phyloP scores from a whole-genome alignment of 2,329 filamentous ascomycete genomes.

The Coleophoma eucalyptorum region DNA sequence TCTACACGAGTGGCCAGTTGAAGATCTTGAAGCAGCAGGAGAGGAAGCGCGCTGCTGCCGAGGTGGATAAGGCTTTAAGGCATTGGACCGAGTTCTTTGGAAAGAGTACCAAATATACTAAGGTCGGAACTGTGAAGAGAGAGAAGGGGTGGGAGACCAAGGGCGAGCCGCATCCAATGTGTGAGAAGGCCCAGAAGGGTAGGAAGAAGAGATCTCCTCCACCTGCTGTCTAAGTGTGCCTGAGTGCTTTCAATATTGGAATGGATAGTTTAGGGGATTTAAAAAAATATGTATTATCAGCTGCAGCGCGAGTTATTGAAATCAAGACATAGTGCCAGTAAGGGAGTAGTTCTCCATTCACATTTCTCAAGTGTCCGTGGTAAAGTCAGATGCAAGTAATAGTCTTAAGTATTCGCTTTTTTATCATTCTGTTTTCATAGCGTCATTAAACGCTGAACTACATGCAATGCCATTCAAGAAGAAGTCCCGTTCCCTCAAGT shows the following conservation, averaged over 20 bases:
- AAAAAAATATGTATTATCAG: no score
- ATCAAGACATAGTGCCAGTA: no score
- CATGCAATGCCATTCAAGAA: neutral
- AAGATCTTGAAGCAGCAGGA: conserved; percentile 57
- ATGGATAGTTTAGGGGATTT: no score
- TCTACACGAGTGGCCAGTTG: conserved; percentile 52
- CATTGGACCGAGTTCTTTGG: conserved; percentile 85
- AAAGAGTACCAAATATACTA: conserved; percentile 75
- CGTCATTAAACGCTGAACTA: neutral
- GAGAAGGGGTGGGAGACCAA: conserved; percentile 57
- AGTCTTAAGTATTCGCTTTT: no score
- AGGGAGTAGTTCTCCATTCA: no score
- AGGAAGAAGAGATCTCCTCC: conserved; percentile 46
- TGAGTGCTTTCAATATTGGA: no score
- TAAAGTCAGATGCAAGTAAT: no score
- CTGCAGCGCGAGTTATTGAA: no score
- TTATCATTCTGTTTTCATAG: neutral
- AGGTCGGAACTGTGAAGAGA: conserved; percentile 70
- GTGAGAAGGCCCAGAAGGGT: conserved; percentile 62
- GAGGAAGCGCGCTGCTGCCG: conserved; percentile 55
- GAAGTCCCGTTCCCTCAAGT: neutral
- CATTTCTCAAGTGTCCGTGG: no score
- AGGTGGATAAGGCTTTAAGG: conserved; percentile 63
- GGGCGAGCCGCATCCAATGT: conserved; percentile 51
- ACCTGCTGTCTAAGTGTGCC: conserved; percentile 18